These are phyloP conservation scores for Polyplosphaeria fusca DNA, from an alignment of 495 filamentous ascomycete species.

Conservation along the genomic window DNA sequence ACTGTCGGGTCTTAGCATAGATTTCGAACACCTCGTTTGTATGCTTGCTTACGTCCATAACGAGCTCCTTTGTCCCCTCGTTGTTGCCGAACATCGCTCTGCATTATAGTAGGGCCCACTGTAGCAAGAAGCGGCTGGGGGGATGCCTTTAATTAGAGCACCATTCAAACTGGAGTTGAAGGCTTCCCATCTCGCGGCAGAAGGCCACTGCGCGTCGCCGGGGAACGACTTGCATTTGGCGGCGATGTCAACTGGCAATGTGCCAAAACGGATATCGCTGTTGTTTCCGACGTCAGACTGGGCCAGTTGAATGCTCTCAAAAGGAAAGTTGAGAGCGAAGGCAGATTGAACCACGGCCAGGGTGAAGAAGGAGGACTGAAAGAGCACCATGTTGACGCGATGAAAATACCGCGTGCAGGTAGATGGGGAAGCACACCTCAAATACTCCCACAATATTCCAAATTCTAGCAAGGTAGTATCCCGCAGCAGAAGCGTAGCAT, in stretches of 20 bases:
- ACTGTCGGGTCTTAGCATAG: not conserved
- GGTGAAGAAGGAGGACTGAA: not conserved
- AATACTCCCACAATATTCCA: not conserved
- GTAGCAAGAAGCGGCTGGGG: constrained; percentile 23
- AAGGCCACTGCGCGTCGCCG: constrained; percentile 26
- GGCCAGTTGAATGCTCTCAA: constrained; percentile 12
- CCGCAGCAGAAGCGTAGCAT: too few relatives aligned
- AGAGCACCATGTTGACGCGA: not conserved
- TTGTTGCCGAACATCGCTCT: constrained; percentile 7
- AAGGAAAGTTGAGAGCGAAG: constrained; percentile 20
- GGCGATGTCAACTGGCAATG: not conserved
- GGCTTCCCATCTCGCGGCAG: constrained; percentile 7
- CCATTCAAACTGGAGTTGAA: constrained; percentile 23
- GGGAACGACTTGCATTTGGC: constrained; percentile 24
- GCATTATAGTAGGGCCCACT: constrained; percentile 11
- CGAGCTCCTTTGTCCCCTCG: not conserved
- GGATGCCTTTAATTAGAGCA: constrained; percentile 22
- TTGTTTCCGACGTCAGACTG: constrained; percentile 21
- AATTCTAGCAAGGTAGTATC: too few relatives aligned
- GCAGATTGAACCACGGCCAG: not conserved
- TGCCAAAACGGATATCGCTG: constrained; percentile 24
- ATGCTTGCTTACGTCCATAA: constrained; percentile 5
- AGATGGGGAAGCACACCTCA: not conserved
- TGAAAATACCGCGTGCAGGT: too few relatives aligned
- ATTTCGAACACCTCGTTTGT: not conserved